These are phyloP conservation scores for Solanum tacnaense DNA, from an alignment of 257 asterid genomes.

Conservation along the genomic window DNA sequence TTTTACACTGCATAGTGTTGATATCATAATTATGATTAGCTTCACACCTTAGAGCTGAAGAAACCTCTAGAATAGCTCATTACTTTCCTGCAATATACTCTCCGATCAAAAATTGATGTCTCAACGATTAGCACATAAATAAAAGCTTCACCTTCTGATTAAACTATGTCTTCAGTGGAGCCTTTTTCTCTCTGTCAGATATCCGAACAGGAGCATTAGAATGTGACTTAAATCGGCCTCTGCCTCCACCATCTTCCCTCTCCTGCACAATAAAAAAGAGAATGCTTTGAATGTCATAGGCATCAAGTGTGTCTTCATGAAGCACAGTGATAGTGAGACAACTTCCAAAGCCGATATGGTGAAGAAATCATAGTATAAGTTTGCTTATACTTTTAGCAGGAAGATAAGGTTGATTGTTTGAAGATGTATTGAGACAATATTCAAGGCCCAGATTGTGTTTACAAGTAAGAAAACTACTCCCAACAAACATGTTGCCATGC, in stretches of 20 bases:
- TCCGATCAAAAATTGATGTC: not conserved
- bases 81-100: not conserved
- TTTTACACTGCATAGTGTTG: not conserved
- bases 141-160: not conserved
- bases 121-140: not conserved
- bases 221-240: slow-evolving; percentile 89
- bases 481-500: not conserved
- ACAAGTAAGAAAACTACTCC: not conserved
- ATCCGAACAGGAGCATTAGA: slow-evolving; percentile 70
- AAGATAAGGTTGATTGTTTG: not conserved
- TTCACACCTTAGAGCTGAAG: not conserved
- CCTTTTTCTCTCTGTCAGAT: slow-evolving; percentile 89
- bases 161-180: slow-evolving; percentile 63
- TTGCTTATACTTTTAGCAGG: not conserved
- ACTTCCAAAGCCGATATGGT: not conserved
- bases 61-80: not conserved
- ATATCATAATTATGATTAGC: not conserved
- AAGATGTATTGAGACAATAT: not conserved
- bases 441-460: not conserved
- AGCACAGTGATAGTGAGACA: not conserved
- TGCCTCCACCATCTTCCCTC: slow-evolving; percentile 65
- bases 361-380: not conserved
- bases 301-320: not conserved
- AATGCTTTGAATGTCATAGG: not conserved
- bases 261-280: slow-evolving; percentile 33